phyloP scores from a whole-genome alignment of 306 rosid species.

The Ammopiptanthus mongolicus region DNA sequence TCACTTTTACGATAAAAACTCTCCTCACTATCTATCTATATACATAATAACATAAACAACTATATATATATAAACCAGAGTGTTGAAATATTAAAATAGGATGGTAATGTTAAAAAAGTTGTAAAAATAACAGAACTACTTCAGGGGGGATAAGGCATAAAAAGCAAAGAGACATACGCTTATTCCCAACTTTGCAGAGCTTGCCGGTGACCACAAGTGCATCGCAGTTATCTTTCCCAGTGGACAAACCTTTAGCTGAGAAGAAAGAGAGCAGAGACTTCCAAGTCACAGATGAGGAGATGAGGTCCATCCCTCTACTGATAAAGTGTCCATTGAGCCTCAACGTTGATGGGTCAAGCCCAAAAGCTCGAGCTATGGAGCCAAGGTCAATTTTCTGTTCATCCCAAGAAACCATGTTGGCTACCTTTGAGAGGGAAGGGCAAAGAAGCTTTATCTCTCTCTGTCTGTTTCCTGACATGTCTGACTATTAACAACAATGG shows the following conservation, averaged over 20 bases:
- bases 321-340: conserved; percentile 74
- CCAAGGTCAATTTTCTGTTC: conserved; percentile 68
- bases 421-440: conserved; percentile 43
- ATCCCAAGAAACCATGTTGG: conserved; percentile 25
- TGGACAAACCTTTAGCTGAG: conserved; percentile 53
- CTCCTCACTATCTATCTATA: too few relatives aligned
- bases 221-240: conserved; percentile 30
- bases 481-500: background rate
- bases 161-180: conserved; percentile 34
- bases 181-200: conserved; percentile 45
- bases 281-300: conserved; percentile 77
- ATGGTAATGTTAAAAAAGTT: too few relatives aligned
- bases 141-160: too few relatives aligned
- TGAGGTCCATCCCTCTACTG: conserved; percentile 55
- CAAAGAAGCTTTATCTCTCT: conserved; percentile 49
- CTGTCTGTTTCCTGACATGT: conserved; percentile 11
- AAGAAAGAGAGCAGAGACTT: conserved; percentile 70
- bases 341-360: conserved; percentile 62
- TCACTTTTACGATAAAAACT: too few relatives aligned
- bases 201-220: conserved; percentile 61
- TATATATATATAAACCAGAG: too few relatives aligned
- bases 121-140: too few relatives aligned
- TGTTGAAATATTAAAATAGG: too few relatives aligned
- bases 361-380: conserved; percentile 49
- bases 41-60: too few relatives aligned